These are phyloP conservation scores for Candida germanica DNA, from an alignment of 805 yeast genomes.

Conservation along the genomic window DNA sequence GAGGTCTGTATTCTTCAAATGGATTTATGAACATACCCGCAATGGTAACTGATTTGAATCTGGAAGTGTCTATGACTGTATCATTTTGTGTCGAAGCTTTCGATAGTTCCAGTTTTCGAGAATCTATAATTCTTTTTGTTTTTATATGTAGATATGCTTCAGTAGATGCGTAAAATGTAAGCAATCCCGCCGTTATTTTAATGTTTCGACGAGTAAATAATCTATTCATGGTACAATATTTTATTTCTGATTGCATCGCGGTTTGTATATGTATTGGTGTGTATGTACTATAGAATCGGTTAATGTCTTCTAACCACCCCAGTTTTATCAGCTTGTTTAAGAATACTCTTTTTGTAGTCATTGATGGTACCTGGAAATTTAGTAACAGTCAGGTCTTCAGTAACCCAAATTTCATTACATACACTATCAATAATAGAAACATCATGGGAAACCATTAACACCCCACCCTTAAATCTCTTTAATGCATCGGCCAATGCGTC, in stretches of 20 bases:
- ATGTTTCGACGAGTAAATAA: constrained; percentile 9
- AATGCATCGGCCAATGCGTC: constrained; percentile 93
- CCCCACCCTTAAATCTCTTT: constrained; percentile 88
- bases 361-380: constrained; percentile 79
- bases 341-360: constrained; percentile 86
- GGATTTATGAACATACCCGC: constrained; percentile 88
- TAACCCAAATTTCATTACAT: constrained; percentile 93
- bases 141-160: constrained; percentile 58
- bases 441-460: constrained; percentile 97
- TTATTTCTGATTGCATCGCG: too few relatives aligned
- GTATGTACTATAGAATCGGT: too few relatives aligned
- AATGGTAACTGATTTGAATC: constrained; percentile 40
- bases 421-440: constrained; percentile 85
- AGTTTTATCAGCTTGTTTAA: constrained; percentile 68
- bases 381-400: constrained; percentile 78
- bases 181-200: constrained; percentile 41
- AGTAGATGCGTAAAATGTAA: constrained; percentile 59
- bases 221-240: neutral
- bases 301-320: constrained; percentile 92
- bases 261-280: too few relatives aligned
- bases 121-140: constrained; percentile 50
- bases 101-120: constrained; percentile 31
- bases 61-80: constrained; percentile 16
- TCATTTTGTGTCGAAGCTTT: constrained; percentile 5
- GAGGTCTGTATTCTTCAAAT: constrained; percentile 84